Evolutionary conservation across 352 stramenopile genomes (phyloP).

Genomic region (Halophytophthora polymorphica): DNA sequence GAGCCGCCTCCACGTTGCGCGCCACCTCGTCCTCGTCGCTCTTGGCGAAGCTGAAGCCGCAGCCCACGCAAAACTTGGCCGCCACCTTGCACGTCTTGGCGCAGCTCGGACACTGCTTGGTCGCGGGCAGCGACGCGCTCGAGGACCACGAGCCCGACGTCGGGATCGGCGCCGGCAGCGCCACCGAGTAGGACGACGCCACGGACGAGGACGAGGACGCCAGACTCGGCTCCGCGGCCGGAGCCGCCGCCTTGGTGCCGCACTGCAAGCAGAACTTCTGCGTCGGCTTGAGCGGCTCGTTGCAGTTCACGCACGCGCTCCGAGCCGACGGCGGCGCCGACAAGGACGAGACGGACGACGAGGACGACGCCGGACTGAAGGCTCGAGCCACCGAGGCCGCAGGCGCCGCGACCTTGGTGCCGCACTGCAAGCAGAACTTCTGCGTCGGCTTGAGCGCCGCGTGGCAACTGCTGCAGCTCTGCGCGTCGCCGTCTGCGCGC

Average conservation of each 20-base stretch:
- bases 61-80: conserved; percentile 81
- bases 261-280: conserved; percentile 83
- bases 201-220: conserved; percentile 25
- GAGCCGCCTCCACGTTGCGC: conserved; percentile 65
- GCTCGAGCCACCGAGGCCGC: conserved; percentile 1
- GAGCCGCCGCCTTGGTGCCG: conserved; percentile 46
- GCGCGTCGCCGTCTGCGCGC: conserved; percentile 1
- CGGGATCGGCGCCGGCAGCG: conserved; percentile 56
- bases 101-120: conserved; percentile 66
- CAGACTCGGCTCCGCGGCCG: conserved; percentile 13
- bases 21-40: conserved; percentile 78
- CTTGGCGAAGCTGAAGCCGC: conserved; percentile 75
- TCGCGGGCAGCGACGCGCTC: conserved; percentile 28
- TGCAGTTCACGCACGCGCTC: conserved; percentile 42
- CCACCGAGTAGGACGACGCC: conserved; percentile 33
- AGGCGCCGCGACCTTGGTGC: conserved; percentile 31
- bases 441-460: conserved; percentile 30
- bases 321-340: conserved; percentile 12
- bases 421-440: conserved; percentile 74
- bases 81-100: conserved; percentile 68
- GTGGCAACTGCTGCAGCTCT: conserved; percentile 4
- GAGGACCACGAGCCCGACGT: conserved; percentile 35
- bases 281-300: conserved; percentile 43
- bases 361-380: conserved; percentile 19
- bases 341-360: conserved; percentile 28